phyloP scores from a whole-genome alignment of 2,329 filamentous ascomycete genomes.

The Aphanoascus verrucosus region DNA sequence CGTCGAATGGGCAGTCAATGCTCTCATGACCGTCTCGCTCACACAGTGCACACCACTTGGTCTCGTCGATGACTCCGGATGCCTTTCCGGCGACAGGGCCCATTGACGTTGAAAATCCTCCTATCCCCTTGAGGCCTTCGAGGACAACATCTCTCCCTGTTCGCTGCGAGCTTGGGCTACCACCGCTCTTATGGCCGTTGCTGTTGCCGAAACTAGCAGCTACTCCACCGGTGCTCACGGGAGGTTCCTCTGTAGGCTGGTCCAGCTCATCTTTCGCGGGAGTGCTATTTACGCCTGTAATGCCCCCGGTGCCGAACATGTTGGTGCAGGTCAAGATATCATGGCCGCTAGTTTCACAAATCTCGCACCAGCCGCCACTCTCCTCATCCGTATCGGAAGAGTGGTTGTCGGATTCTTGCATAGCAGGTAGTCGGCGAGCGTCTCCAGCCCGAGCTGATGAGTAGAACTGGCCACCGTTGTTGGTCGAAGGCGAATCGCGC shows the following conservation, averaged over 20 bases:
- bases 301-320: slow-evolving; percentile 53
- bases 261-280: slow-evolving; percentile 13
- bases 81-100: slow-evolving; percentile 67
- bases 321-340: slow-evolving; percentile 91
- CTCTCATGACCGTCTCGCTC: slow-evolving; percentile 95
- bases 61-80: slow-evolving; percentile 64
- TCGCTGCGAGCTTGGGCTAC: slow-evolving; percentile 24
- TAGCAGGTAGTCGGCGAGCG: slow-evolving; percentile 28
- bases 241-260: neutral
- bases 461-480: slow-evolving; percentile 17
- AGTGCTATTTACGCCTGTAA: slow-evolving; percentile 16
- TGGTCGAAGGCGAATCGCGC: slow-evolving; percentile 25
- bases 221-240: neutral
- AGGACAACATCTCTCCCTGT: slow-evolving; percentile 34
- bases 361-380: slow-evolving; percentile 79
- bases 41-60: slow-evolving; percentile 95
- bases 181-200: slow-evolving; percentile 6
- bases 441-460: slow-evolving; percentile 20
- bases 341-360: slow-evolving; percentile 83
- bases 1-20: slow-evolving; percentile 87
- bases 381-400: slow-evolving; percentile 60
- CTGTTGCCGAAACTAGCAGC: neutral
- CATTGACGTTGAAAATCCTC: slow-evolving; percentile 32
- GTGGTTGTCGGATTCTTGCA: slow-evolving; percentile 32
- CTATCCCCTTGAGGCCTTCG: slow-evolving; percentile 35